phyloP scores from a whole-genome alignment of 1,139 yeast genomes.

The Magnusiomyces paraingens region DNA sequence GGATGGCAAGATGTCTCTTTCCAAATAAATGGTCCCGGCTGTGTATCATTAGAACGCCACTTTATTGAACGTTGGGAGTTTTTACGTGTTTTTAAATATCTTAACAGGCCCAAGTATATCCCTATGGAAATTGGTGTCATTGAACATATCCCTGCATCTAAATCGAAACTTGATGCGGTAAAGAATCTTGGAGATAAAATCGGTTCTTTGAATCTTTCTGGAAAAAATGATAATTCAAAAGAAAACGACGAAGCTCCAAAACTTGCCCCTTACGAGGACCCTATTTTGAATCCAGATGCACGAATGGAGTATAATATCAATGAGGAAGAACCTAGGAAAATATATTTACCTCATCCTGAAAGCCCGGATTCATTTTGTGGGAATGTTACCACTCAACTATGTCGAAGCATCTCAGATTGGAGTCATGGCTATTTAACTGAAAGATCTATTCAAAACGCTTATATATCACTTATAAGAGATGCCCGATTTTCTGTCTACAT shows the following conservation, averaged over 20 bases:
- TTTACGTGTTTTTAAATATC: constrained; percentile 17
- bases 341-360: constrained; percentile 11
- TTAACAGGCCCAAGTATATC: constrained; percentile 17
- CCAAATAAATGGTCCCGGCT: constrained; percentile 18
- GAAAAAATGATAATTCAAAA: background rate
- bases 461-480: constrained; percentile 13
- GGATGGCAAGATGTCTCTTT: constrained; percentile 21
- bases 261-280: constrained; percentile 4
- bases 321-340: constrained; percentile 8
- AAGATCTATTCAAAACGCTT: constrained; percentile 19
- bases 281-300: constrained; percentile 11
- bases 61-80: constrained; percentile 21
- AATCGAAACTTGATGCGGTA: constrained; percentile 4
- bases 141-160: constrained; percentile 9
- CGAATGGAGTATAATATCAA: constrained; percentile 10
- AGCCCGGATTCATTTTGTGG: constrained; percentile 15
- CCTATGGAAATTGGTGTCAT: constrained; percentile 17
- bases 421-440: constrained; percentile 19
- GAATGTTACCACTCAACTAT: constrained; percentile 15
- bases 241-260: background rate
- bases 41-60: constrained; percentile 19
- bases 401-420: constrained; percentile 19
- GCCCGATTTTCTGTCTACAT: constrained; percentile 18
- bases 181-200: constrained; percentile 3
- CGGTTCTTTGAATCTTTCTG: background rate